phyloP scores from a whole-genome alignment of 495 filamentous ascomycete species.

The Trichoderma parareesei region DNA sequence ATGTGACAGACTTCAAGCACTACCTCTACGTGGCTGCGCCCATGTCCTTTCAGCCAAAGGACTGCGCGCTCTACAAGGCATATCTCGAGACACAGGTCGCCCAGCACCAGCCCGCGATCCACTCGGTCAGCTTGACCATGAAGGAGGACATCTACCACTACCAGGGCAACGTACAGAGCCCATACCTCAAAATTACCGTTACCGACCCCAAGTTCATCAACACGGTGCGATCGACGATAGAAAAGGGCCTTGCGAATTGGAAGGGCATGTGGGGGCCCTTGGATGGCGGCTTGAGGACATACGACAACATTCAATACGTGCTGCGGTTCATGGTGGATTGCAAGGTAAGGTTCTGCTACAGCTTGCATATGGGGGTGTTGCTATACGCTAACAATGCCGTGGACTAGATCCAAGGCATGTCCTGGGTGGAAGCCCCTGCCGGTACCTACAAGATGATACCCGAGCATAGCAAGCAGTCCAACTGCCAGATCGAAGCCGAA shows the following conservation, averaged over 20 bases:
- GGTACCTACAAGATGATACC: constrained; percentile 61
- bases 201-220: constrained; percentile 76
- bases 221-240: constrained; percentile 62
- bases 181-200: constrained; percentile 87
- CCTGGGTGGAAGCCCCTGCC: constrained; percentile 84
- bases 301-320: constrained; percentile 91
- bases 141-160: constrained; percentile 87
- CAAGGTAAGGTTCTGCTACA: constrained; percentile 39
- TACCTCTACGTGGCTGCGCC: constrained; percentile 94
- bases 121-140: constrained; percentile 69
- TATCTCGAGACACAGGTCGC: constrained; percentile 71
- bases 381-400: constrained; percentile 15
- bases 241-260: constrained; percentile 73
- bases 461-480: constrained; percentile 59
- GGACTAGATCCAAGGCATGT: constrained; percentile 76
- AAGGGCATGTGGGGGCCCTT: constrained; percentile 76
- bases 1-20: constrained; percentile 92
- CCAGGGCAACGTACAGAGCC: constrained; percentile 83
- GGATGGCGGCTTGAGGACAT: constrained; percentile 70
- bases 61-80: constrained; percentile 65
- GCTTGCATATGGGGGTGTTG: neutral
- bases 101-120: constrained; percentile 46
- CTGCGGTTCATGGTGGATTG: constrained; percentile 97
- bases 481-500: constrained; percentile 89
- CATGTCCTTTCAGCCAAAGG: constrained; percentile 62